Base-by-base conservation (phyloP, 2,329 filamentous ascomycete genomes). In the Hypoxylon sp. region DNA sequence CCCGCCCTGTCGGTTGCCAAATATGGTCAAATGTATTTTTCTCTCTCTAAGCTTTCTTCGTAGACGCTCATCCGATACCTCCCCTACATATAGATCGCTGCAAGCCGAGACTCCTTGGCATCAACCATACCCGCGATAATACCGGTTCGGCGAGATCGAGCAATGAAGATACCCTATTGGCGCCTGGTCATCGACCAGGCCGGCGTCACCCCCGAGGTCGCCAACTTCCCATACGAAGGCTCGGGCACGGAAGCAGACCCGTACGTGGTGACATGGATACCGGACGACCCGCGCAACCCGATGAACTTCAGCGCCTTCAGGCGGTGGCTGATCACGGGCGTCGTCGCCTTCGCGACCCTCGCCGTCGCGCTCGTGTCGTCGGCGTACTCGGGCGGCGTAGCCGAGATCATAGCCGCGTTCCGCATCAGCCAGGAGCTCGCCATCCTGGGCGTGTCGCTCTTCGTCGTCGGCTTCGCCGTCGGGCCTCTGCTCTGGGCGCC, bases 351-450 rank as follows among this genome's bases (percentile, higher is more conserved):
- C 25, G 87, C 89, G 5, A 90, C 89, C 0, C 83, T 93, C 36
- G 88, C 84, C 21, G 89, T 93, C 34, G 82, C 91, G 3, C 89
- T 93, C 73, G 86, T 87, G 50, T 91, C 89, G 17, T 89, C 87
- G 0, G 89, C 89, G 21, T 91, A 88, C 77, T 86, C 86, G 5
- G 87, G 87, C 17, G 87, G 86, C 51, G 75, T 88, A 10, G 51
- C 67, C 3, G 79, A 87, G 50, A 82, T 92, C 61, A 81, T 87
- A 7, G 36, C 64, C 1, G 80, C 87, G 19, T 91, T 92, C 67
- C 60, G 76, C n/a, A 82, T 87, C 32, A 78, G 76, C 50, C 75
- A 79, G 49, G 83, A 83, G 65, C 74, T 85, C 5, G 82, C 78
- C 28, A 84, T 81, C 2, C 77, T 86, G 2, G 84, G 85, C 13